Evolutionary conservation across 2,329 filamentous ascomycete genomes (phyloP).

Genomic region (Sclerotinia subarctica): DNA sequence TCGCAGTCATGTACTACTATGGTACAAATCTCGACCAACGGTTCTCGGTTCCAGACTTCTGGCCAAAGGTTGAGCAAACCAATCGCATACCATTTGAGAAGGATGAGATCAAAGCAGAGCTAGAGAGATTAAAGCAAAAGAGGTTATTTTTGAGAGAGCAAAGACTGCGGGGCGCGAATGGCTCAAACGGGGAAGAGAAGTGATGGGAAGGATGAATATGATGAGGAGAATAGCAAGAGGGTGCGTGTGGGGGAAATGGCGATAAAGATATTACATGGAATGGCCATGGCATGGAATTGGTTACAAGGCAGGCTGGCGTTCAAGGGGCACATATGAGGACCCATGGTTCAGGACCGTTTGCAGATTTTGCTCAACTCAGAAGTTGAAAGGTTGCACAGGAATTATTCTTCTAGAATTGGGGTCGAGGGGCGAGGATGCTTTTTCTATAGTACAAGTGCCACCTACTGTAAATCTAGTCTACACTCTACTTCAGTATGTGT

Average conservation of each 20-base stretch:
- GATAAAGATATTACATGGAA: background rate
- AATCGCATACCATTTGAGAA: constrained; percentile 73
- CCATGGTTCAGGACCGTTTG: background rate
- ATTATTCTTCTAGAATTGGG: background rate
- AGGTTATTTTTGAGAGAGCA: constrained; percentile 39
- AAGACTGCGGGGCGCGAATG: constrained; percentile 34
- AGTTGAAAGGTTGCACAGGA: background rate
- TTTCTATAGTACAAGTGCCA: background rate
- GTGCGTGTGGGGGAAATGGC: background rate
- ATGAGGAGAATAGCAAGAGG: background rate
- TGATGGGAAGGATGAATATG: constrained; percentile 1
- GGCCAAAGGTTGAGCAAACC: constrained; percentile 78
- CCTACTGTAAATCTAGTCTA: constrained; percentile 4
- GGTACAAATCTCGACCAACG: constrained; percentile 94
- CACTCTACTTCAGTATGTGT: constrained; percentile 23
- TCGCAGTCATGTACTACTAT: constrained; percentile 99
- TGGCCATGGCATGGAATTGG: constrained; percentile 7
- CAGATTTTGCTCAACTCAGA: background rate
- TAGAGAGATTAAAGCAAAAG: constrained; percentile 36
- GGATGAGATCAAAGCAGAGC: constrained; percentile 78
- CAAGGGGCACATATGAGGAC: background rate
- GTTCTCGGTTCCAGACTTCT: constrained; percentile 88
- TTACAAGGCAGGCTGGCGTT: constrained; percentile 4
- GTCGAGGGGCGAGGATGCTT: background rate
- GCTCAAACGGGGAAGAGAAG: constrained; percentile 14